A percentile compares a stretch with the other conserved stretches of the same genome.
These are phyloP conservation scores for Neospora caninum DNA, from an alignment of 169 alveolate species.

Conservation along the genomic window DNA sequence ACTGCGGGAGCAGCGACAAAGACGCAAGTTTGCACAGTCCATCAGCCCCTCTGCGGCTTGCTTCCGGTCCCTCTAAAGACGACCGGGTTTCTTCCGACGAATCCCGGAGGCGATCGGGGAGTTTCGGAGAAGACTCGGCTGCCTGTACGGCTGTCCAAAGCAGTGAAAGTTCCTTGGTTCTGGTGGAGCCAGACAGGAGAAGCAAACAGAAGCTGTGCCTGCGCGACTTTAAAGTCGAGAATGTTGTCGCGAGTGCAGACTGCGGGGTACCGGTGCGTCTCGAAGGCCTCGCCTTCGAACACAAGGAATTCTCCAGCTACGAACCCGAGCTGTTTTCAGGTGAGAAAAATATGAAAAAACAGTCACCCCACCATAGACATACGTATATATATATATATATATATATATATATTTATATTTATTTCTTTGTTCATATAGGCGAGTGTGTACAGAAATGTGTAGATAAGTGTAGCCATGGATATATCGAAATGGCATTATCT, in stretches of 20 bases:
- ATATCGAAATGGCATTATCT: no score
- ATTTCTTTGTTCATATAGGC: background rate
- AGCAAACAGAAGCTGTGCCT: constrained; percentile 42
- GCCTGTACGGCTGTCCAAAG: background rate
- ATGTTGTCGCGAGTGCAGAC: constrained; percentile 98
- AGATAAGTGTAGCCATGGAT: no score
- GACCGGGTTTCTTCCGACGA: no score
- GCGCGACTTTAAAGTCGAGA: constrained; percentile 93
- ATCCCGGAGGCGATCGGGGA: no score
- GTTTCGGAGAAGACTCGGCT: background rate
- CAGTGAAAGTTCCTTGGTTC: background rate
- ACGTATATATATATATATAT: background rate
- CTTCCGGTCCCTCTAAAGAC: background rate
- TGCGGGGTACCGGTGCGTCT: constrained; percentile 96
- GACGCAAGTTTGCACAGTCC: background rate
- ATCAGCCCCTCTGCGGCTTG: background rate
- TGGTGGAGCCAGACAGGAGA: background rate
- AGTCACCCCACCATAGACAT: background rate
- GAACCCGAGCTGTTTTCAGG: constrained; percentile 99
- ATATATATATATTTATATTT: background rate
- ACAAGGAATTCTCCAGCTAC: constrained; percentile 91
- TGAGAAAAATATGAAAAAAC: background rate
- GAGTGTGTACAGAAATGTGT: background rate
- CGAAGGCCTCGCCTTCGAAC: constrained; percentile 94
- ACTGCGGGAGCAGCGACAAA: background rate